Percentiles rank a stretch among this genome's conserved stretches.
These are phyloP conservation scores for Globisporangium cederbergense DNA, from an alignment of 352 stramenopile genomes.

Conservation along the genomic window DNA sequence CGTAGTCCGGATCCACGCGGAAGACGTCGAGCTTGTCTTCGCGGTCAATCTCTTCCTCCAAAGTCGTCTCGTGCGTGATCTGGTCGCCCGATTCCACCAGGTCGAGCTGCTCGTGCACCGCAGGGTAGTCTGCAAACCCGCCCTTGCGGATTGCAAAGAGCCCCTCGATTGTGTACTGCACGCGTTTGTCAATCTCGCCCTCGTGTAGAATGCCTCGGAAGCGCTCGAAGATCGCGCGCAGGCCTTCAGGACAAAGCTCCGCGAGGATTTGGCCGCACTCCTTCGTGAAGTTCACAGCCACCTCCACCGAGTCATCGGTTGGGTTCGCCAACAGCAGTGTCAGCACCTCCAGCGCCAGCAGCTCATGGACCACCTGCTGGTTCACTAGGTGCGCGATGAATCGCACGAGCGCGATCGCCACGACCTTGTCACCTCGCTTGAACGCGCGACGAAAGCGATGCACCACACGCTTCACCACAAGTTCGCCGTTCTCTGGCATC, in stretches of 20 bases:
- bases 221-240: constrained; percentile 96
- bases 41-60: constrained; percentile 96
- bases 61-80: constrained; percentile 96
- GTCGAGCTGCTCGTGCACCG: constrained; percentile 93
- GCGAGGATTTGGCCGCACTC: constrained; percentile 90
- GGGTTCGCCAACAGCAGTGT: constrained; percentile 96
- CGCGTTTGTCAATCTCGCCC: constrained; percentile 95
- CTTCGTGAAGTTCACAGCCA: constrained; percentile 97
- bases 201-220: constrained; percentile 98
- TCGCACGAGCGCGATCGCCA: constrained; percentile 92
- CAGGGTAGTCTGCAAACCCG: constrained; percentile 94
- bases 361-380: constrained; percentile 97
- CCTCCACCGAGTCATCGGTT: constrained; percentile 98
- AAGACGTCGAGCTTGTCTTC: constrained; percentile 97
- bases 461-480: constrained; percentile 92
- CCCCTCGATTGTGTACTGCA: constrained; percentile 98
- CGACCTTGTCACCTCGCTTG: constrained; percentile 95
- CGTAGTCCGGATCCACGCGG: constrained; percentile 92
- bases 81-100: constrained; percentile 98
- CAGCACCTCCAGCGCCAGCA: constrained; percentile 97
- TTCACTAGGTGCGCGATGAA: constrained; percentile 99
- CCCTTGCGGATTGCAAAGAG: constrained; percentile 96
- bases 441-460: constrained; percentile 95
- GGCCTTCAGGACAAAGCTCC: constrained; percentile 84
- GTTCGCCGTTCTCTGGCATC: constrained; percentile 96